Conservation (phyloP, 345 rosid genomes). For the Raphanus sativus region DNA sequence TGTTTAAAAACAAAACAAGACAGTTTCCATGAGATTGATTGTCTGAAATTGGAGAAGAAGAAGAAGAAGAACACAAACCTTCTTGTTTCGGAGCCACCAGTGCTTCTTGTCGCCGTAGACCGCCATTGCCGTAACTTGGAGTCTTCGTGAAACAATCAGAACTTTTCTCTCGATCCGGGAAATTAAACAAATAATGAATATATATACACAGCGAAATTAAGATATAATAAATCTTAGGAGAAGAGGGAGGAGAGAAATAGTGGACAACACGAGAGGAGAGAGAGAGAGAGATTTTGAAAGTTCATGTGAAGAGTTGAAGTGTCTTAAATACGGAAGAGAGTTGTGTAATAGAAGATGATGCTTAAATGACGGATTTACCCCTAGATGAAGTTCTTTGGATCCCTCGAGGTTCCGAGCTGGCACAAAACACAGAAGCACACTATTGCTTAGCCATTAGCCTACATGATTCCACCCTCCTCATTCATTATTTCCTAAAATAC, state of each 20-base stretch:
- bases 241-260: neutral
- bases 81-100: conserved; percentile 44
- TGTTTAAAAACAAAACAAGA: conserved; percentile 7
- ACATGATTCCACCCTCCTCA: neutral
- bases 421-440: conserved; percentile 28
- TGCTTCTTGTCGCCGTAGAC: conserved; percentile 40
- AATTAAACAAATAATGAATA: neutral
- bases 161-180: conserved; percentile 7
- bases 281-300: conserved; percentile 13
- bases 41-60: neutral
- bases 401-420: conserved; percentile 31
- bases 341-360: conserved; percentile 12
- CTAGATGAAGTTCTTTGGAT: conserved; percentile 13
- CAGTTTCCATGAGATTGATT: conserved; percentile 15
- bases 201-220: neutral
- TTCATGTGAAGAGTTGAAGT: conserved; percentile 33
- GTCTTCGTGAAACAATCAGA: conserved; percentile 18
- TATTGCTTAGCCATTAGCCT: conserved; percentile 21
- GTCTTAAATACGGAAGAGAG: conserved; percentile 39
- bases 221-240: neutral
- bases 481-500: conserved; percentile 3
- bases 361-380: conserved; percentile 24
- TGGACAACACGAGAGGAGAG: conserved; percentile 15
- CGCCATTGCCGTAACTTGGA: conserved; percentile 32
- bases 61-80: conserved; percentile 13